phyloP scores from a whole-genome alignment of 2,329 filamentous ascomycete species.

The Pezicula carpinea region DNA sequence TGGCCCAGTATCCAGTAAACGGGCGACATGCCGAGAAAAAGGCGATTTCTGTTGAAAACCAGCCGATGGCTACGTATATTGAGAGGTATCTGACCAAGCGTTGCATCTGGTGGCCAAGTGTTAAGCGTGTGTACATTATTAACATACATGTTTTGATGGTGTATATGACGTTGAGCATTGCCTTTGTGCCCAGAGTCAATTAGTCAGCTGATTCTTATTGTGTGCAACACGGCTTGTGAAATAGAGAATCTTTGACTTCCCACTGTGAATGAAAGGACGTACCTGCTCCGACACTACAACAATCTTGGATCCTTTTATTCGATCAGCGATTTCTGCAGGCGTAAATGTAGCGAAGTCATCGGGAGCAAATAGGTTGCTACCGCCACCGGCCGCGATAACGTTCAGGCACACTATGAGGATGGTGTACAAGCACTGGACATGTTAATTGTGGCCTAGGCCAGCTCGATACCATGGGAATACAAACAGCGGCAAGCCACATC shows the following conservation, averaged over 20 bases:
- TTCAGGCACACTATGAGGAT: not conserved
- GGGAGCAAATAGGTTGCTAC: not conserved
- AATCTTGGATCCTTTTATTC: not conserved
- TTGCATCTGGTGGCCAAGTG: slow-evolving; percentile 39
- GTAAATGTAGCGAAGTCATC: not conserved
- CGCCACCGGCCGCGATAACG: not conserved
- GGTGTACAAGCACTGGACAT: not conserved
- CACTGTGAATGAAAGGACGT: not conserved
- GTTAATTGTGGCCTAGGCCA: not conserved
- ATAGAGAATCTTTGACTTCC: not conserved
- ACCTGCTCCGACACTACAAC: not conserved
- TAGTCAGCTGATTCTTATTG: not conserved
- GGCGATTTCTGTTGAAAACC: slow-evolving; percentile 45
- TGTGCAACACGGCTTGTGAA: no score
- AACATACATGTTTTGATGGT: slow-evolving; percentile 50
- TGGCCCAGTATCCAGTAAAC: slow-evolving; percentile 51
- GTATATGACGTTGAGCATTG: slow-evolving; percentile 49
- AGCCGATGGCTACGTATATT: slow-evolving; percentile 41
- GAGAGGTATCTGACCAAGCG: slow-evolving; percentile 43
- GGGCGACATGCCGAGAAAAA: slow-evolving; percentile 46
- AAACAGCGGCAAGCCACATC: not conserved
- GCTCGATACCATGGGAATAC: not conserved
- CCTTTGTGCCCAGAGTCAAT: slow-evolving; percentile 3
- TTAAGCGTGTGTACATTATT: slow-evolving; percentile 51
- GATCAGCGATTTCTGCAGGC: not conserved